Evolutionary conservation across 805 yeast species (phyloP).

Genomic region (Jamesozyma spencerorum): DNA sequence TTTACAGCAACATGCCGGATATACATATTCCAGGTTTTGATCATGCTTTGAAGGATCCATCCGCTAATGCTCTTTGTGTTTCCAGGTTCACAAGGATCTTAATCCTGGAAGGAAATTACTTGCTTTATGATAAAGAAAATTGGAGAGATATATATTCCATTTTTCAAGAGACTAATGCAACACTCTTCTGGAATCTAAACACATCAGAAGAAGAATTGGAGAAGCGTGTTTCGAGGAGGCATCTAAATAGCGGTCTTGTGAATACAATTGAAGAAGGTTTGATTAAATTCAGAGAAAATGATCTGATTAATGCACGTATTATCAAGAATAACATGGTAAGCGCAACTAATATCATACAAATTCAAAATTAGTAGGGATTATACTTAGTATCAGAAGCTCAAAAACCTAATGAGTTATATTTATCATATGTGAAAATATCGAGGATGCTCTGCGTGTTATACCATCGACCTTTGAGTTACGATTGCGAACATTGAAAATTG

Average conservation of each 20-base stretch:
- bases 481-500: too few species aligned
- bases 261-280: conserved; percentile 40
- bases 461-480: too few species aligned
- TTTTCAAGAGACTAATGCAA: conserved; percentile 19
- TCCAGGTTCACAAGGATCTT: conserved; percentile 42
- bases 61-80: conserved; percentile 41
- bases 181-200: conserved; percentile 44
- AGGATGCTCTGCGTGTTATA: too few species aligned
- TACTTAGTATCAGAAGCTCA: too few species aligned
- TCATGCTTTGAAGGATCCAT: conserved; percentile 68
- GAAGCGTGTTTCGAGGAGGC: conserved; percentile 57
- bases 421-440: too few species aligned
- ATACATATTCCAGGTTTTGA: conserved; percentile 62
- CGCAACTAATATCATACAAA: conserved; percentile 9
- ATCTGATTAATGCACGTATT: conserved; percentile 50
- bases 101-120: conserved; percentile 69
- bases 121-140: conserved; percentile 46
- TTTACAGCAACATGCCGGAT: conserved; percentile 24
- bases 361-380: conserved; percentile 11
- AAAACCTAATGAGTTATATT: too few species aligned
- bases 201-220: conserved; percentile 40
- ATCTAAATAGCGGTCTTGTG: conserved; percentile 49
- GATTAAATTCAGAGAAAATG: conserved; percentile 45
- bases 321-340: conserved; percentile 17
- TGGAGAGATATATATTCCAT: conserved; percentile 37